Evolutionary conservation across 495 filamentous ascomycete genomes (phyloP), one percentile per base, ranked within the genome.

Genomic region (Thermochaetoides thermophila): DNA sequence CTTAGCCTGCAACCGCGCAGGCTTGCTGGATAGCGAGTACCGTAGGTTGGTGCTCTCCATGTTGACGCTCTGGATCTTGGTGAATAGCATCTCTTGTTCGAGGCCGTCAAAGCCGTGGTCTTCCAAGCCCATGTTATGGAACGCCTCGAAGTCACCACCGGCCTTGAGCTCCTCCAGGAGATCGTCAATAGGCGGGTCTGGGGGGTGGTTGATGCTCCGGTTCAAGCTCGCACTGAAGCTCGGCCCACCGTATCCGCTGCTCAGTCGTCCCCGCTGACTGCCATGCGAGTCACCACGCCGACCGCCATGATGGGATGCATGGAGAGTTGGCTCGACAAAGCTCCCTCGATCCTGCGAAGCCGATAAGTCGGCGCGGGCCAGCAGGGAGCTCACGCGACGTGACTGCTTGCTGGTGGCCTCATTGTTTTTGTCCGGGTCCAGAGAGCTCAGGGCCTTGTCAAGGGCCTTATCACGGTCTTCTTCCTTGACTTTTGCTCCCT

Each of bases 331-430:
- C 32, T 86, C 83, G 9, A 71, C 67, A 46, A 87, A 89, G 13
- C 73, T 69, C 3, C 76, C 63, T 32, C 80, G 68, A 35, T 86
- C 82, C 29, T 84, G 79, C 14, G 71, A 68, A 16, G 65, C 76
- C 0, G 83, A 87, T 9, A 95, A 60, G 48, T 96, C 87, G 14
- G 85, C 78, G 42, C 87, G 68, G n/a, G 89, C 81, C 32, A 96
- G 69, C 38, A 96, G 63, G 22, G 89, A 95, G 53, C 89, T 96
- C 14, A 96, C 84, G 18, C 89, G 69, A 19, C 89, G 69, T 9
- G 84, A 89, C 26, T 83, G 74, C 52, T 81, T 75, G 14, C 72
- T 63, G 3, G 76, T 74, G 12, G 72, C 71, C 24, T 74, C 68
- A 18, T 73, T 68, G 12, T 48, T 63, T 15, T 76, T 79, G 32